Percentiles rank a stretch among this genome's conserved stretches.
These are phyloP conservation scores for Akanthomyces dipterigenus DNA, from an alignment of 2,329 filamentous ascomycete species.

Conservation along the genomic window DNA sequence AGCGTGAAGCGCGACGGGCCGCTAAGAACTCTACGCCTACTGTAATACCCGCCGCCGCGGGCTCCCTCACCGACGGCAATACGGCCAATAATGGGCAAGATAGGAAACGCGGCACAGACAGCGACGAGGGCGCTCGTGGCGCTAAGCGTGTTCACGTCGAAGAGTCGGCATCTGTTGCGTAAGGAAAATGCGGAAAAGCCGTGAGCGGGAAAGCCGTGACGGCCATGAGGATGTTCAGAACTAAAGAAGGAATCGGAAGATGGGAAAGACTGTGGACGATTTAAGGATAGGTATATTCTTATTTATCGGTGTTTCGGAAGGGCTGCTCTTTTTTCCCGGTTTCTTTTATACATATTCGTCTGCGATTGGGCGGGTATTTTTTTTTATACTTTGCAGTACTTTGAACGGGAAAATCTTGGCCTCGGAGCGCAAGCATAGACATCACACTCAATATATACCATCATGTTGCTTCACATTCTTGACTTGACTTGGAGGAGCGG, in stretches of 20 bases:
- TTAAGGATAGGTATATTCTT: background rate
- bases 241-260: background rate
- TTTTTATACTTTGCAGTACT: background rate
- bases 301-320: background rate
- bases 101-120: conserved; percentile 33
- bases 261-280: background rate
- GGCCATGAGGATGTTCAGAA: background rate
- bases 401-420: too few species aligned
- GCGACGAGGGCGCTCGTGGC: conserved; percentile 24
- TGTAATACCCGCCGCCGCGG: conserved; percentile 17
- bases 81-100: conserved; percentile 24
- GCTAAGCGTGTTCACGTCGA: conserved; percentile 23
- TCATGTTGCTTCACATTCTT: too few species aligned
- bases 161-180: background rate
- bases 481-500: too few species aligned
- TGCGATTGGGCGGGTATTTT: background rate
- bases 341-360: background rate
- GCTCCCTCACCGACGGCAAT: conserved; percentile 17
- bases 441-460: too few species aligned
- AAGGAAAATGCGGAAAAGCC: background rate
- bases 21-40: conserved; percentile 23
- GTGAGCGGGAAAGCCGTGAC: background rate
- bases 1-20: conserved; percentile 44
- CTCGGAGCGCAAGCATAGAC: too few species aligned
- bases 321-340: background rate